Percentiles rank a stretch among this genome's conserved stretches.
Conservation (phyloP, 2,329 filamentous ascomycete genomes). For the Fonsecaea monophora region DNA sequence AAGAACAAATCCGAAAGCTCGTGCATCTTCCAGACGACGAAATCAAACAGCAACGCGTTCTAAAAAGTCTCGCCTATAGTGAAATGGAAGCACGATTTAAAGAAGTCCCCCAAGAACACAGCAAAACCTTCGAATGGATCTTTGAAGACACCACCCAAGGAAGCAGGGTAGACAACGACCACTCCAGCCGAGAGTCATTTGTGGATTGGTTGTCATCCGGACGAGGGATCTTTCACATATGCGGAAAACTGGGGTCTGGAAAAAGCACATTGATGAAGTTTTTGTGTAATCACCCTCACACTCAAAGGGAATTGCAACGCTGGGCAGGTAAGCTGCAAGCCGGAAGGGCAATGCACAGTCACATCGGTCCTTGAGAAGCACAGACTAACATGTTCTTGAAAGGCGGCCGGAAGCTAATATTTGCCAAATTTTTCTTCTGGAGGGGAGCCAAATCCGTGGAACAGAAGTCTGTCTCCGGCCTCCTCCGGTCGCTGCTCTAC, state of each 20-base stretch:
- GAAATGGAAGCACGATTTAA: not conserved
- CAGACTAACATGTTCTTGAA: not conserved
- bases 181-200: not conserved
- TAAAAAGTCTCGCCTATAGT: not conserved
- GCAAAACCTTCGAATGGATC: slow-evolving; percentile 8
- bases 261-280: slow-evolving; percentile 11
- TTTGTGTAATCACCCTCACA: slow-evolving; percentile 1
- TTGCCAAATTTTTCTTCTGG: slow-evolving; percentile 4
- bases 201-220: not conserved
- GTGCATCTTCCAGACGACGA: not conserved
- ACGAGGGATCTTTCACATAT: slow-evolving; percentile 1
- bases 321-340: not conserved
- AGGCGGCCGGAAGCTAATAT: not conserved
- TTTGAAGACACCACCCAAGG: not conserved
- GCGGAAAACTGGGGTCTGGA: not conserved
- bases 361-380: not conserved
- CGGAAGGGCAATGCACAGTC: not conserved
- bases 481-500: not conserved
- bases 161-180: not conserved
- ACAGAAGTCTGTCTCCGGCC: not conserved
- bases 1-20: not conserved
- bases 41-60: slow-evolving; percentile 3
- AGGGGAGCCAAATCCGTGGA: not conserved
- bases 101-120: slow-evolving; percentile 2
- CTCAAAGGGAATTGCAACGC: not conserved